A percentile compares a stretch with the other conserved stretches of the same genome.
These are phyloP conservation scores for Clonostachys rosea DNA, from an alignment of 2,329 filamentous ascomycete genomes.

Conservation along the genomic window DNA sequence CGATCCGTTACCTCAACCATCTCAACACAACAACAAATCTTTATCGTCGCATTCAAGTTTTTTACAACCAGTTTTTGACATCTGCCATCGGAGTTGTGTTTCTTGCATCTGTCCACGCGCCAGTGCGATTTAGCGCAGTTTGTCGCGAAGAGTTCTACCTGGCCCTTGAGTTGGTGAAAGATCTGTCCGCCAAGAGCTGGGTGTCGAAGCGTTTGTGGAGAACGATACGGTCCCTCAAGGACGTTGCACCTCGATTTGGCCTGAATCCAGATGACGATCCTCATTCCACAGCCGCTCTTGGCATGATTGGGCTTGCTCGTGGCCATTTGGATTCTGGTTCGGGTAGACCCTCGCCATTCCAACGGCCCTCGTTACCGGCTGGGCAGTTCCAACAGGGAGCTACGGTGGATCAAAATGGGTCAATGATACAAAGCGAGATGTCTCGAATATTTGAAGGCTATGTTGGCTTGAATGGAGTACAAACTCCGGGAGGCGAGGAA, in stretches of 20 bases:
- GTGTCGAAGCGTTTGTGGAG: conserved; percentile 71
- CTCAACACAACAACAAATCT: conserved; percentile 69
- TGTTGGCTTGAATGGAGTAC: conserved; percentile 25
- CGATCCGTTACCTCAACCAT: conserved; percentile 65
- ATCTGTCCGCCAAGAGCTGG: conserved; percentile 66
- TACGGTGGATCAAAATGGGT: conserved; percentile 33
- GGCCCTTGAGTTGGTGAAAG: conserved; percentile 69
- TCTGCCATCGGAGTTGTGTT: conserved; percentile 73
- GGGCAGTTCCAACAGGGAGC: conserved; percentile 6
- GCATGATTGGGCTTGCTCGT: conserved; percentile 49
- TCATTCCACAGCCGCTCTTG: conserved; percentile 45
- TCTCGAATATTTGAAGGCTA: conserved; percentile 37
- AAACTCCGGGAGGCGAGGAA: conserved; percentile 16
- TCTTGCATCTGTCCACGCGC: conserved; percentile 71
- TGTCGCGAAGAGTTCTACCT: conserved; percentile 77
- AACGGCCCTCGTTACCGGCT: conserved; percentile 16
- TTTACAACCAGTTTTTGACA: conserved; percentile 77
- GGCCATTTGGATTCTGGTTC: conserved; percentile 21
- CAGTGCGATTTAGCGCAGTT: conserved; percentile 61
- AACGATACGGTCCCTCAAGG: conserved; percentile 65
- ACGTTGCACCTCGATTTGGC: conserved; percentile 66
- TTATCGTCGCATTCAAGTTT: conserved; percentile 67
- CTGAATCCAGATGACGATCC: conserved; percentile 43
- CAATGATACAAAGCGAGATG: conserved; percentile 49
- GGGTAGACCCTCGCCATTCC: conserved; percentile 15